A percentile compares a stretch with the other conserved stretches of the same genome.
These are phyloP conservation scores for Hibiscus mutabilis DNA, from an alignment of 345 rosid species.

Conservation along the genomic window DNA sequence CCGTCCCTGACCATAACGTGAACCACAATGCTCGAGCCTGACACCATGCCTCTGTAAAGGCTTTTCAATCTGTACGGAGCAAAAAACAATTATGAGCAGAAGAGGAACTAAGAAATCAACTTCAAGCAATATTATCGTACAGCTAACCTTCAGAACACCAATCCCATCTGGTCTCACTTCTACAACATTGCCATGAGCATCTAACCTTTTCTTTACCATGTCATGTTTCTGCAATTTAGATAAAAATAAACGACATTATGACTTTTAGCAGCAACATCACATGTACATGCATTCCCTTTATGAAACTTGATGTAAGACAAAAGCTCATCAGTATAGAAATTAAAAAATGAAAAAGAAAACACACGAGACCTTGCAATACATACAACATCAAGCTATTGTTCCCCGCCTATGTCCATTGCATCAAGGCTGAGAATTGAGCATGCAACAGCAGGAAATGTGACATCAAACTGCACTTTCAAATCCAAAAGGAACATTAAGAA, in stretches of 20 bases:
- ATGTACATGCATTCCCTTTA: too few species aligned
- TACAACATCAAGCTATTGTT: constrained; percentile 95
- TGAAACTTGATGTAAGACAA: too few species aligned
- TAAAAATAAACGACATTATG: neutral
- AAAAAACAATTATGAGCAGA: constrained; percentile 10
- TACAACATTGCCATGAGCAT: constrained; percentile 63
- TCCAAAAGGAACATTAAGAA: neutral
- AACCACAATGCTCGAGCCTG: constrained; percentile 92
- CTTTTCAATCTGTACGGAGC: constrained; percentile 62
- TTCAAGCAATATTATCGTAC: neutral
- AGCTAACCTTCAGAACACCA: constrained; percentile 82
- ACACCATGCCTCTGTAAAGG: constrained; percentile 97
- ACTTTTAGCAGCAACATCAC: neutral
- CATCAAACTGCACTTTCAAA: constrained; percentile 47
- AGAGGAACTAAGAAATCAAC: neutral
- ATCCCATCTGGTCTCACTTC: constrained; percentile 77
- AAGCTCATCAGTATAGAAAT: neutral
- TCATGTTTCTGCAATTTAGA: constrained; percentile 68
- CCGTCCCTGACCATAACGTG: too few species aligned
- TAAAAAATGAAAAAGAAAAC: neutral
- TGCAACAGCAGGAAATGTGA: constrained; percentile 67
- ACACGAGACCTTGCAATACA: constrained; percentile 18
- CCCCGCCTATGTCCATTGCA: constrained; percentile 97
- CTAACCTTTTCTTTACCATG: constrained; percentile 75
- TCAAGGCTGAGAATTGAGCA: constrained; percentile 79